Evolutionary conservation across 2,329 filamentous ascomycete species (phyloP).

Genomic region (Clarireedia monteithiana): DNA sequence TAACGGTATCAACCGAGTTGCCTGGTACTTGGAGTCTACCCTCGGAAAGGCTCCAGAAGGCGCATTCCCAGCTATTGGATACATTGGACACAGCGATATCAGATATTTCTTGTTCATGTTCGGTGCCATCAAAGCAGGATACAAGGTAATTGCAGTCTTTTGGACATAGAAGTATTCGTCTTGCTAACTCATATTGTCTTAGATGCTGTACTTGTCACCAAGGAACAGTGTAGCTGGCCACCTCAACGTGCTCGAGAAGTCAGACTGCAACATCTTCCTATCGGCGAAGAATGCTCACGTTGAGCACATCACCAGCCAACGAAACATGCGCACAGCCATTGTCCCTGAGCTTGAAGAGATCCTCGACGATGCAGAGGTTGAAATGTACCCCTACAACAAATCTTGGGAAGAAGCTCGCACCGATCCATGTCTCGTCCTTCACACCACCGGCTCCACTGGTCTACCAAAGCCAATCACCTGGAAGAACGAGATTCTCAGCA

Average conservation of each 20-base stretch:
- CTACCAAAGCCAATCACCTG: slow-evolving; percentile 35
- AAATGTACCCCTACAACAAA: slow-evolving; percentile 27
- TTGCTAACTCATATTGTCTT: neutral
- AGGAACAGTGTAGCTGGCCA: slow-evolving; percentile 31
- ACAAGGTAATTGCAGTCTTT: slow-evolving; percentile 22
- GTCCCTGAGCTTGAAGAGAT: slow-evolving; percentile 28
- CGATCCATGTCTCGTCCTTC: slow-evolving; percentile 34
- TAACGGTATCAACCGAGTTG: slow-evolving; percentile 17
- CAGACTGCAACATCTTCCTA: slow-evolving; percentile 23
- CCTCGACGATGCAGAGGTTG: slow-evolving; percentile 17
- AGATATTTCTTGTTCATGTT: slow-evolving; percentile 15
- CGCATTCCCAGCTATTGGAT: slow-evolving; percentile 10
- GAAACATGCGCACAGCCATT: slow-evolving; percentile 4
- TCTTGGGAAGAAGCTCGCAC: slow-evolving; percentile 29
- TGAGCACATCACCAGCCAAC: slow-evolving; percentile 11
- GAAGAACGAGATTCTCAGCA: slow-evolving; percentile 16
- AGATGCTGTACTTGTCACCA: slow-evolving; percentile 32
- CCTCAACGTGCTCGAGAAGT: slow-evolving; percentile 29
- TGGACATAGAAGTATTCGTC: neutral
- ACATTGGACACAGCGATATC: slow-evolving; percentile 13
- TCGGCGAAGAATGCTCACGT: slow-evolving; percentile 10
- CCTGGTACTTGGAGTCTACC: slow-evolving; percentile 15
- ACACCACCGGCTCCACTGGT: slow-evolving; percentile 38
- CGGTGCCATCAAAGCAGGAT: slow-evolving; percentile 31
- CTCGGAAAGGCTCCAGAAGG: slow-evolving; percentile 10